Evolutionary conservation across 2,329 filamentous ascomycete species (phyloP).

Genomic region (Clarireedia homoeocarpa): DNA sequence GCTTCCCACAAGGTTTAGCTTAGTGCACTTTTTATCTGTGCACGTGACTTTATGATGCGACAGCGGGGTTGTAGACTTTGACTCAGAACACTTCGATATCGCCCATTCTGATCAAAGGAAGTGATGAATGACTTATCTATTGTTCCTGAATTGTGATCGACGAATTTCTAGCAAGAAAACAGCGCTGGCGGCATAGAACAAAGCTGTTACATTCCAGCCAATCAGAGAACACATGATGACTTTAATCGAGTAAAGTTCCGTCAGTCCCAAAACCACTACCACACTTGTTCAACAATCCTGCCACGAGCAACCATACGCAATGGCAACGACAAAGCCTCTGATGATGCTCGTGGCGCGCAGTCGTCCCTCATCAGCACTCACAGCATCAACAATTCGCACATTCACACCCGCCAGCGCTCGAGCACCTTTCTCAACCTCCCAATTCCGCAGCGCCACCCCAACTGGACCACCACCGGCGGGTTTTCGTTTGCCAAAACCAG

Average conservation of each 20-base stretch:
- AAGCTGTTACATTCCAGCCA: conserved; percentile 1
- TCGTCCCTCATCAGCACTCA: conserved; percentile 25
- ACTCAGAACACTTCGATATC: background rate
- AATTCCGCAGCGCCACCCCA: conserved; percentile 49
- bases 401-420: conserved; percentile 17
- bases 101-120: background rate
- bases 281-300: conserved; percentile 21
- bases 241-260: conserved; percentile 4
- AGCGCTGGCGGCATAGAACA: conserved; percentile 1
- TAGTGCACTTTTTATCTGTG: conserved; percentile 10
- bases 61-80: background rate
- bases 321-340: conserved; percentile 31
- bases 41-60: conserved; percentile 4
- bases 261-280: conserved; percentile 10
- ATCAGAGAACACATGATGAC: conserved; percentile 8
- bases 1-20: conserved; percentile 9
- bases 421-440: conserved; percentile 26
- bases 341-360: conserved; percentile 30
- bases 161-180: background rate
- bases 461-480: conserved; percentile 69
- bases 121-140: background rate
- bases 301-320: conserved; percentile 27
- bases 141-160: background rate
- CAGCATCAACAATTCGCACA: conserved; percentile 19
- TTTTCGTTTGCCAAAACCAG: conserved; percentile 68